A percentile compares a stretch with the other conserved stretches of the same genome.
phyloP scores from a whole-genome alignment of 2,329 filamentous ascomycete genomes.

The Cyanodermella asteris region DNA sequence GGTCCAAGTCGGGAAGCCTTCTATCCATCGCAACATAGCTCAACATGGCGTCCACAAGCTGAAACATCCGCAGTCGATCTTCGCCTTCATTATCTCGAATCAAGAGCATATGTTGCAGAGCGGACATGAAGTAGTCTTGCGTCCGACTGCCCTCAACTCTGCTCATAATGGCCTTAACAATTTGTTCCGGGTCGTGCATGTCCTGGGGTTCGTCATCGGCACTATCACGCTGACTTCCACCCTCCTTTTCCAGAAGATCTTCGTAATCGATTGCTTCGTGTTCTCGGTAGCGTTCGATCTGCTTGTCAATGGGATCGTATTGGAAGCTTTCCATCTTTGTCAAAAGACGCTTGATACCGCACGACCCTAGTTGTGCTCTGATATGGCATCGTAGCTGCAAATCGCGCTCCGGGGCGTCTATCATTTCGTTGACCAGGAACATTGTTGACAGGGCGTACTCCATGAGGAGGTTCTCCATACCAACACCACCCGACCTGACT shows the following conservation, averaged over 20 bases:
- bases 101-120: conserved; percentile 81
- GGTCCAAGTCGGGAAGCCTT: conserved; percentile 82
- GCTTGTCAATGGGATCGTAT: conserved; percentile 95
- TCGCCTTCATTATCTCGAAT: conserved; percentile 83
- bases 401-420: conserved; percentile 76
- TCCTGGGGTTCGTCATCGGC: conserved; percentile 74
- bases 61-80: conserved; percentile 84
- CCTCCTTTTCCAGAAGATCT: conserved; percentile 81
- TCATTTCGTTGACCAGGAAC: conserved; percentile 88
- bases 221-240: conserved; percentile 72
- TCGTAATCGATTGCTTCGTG: conserved; percentile 98
- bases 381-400: conserved; percentile 84
- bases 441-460: conserved; percentile 92
- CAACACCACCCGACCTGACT: conserved; percentile 82
- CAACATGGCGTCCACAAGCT: conserved; percentile 95
- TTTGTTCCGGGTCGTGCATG: conserved; percentile 77
- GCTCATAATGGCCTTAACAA: conserved; percentile 77
- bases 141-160: conserved; percentile 66
- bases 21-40: conserved; percentile 98
- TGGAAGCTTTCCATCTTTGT: conserved; percentile 97
- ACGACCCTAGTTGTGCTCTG: conserved; percentile 84
- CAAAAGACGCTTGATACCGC: conserved; percentile 82
- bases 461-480: conserved; percentile 97
- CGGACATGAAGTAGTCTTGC: conserved; percentile 88
- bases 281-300: conserved; percentile 76